Conservation (phyloP, 2,329 filamentous ascomycete genomes). For the Xylaria sp. region DNA sequence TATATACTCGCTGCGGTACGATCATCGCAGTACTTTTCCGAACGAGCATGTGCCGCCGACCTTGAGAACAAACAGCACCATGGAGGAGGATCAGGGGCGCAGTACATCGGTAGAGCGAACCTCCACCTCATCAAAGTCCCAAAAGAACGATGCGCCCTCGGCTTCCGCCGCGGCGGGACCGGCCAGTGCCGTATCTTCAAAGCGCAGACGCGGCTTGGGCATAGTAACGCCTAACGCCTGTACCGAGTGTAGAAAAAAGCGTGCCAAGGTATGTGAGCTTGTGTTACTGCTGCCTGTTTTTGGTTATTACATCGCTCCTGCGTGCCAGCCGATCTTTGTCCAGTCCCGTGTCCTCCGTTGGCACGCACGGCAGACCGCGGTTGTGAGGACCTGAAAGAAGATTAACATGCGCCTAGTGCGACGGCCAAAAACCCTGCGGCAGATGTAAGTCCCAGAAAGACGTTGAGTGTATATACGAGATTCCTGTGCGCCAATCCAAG, state of each 20-base stretch:
- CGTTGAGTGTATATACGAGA: conserved; percentile 69
- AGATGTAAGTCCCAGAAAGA: conserved; percentile 67
- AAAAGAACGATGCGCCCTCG: conserved; percentile 45
- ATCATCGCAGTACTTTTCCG: conserved; percentile 28
- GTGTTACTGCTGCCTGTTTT: conserved; percentile 4
- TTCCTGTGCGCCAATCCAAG: conserved; percentile 72
- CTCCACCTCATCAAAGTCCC: conserved; percentile 42
- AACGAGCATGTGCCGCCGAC: conserved; percentile 40
- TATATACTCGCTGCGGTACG: conserved; percentile 19
- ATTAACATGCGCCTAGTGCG: conserved; percentile 56
- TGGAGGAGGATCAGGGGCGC: conserved; percentile 49
- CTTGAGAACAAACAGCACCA: conserved; percentile 37
- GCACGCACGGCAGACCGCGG: background rate
- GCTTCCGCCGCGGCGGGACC: conserved; percentile 37
- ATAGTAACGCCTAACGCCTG: conserved; percentile 70
- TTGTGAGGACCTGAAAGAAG: conserved; percentile 42
- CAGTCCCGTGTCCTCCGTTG: conserved; percentile 9
- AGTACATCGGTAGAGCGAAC: conserved; percentile 42
- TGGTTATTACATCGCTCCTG: background rate
- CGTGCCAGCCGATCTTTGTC: conserved; percentile 1
- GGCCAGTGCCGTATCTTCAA: conserved; percentile 55
- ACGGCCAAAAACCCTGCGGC: conserved; percentile 66
- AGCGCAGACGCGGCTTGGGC: conserved; percentile 65
- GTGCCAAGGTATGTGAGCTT: conserved; percentile 62
- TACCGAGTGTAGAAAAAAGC: conserved; percentile 71